Evolutionary conservation across 345 rosid genomes (phyloP).

Genomic region (Salix viminalis): DNA sequence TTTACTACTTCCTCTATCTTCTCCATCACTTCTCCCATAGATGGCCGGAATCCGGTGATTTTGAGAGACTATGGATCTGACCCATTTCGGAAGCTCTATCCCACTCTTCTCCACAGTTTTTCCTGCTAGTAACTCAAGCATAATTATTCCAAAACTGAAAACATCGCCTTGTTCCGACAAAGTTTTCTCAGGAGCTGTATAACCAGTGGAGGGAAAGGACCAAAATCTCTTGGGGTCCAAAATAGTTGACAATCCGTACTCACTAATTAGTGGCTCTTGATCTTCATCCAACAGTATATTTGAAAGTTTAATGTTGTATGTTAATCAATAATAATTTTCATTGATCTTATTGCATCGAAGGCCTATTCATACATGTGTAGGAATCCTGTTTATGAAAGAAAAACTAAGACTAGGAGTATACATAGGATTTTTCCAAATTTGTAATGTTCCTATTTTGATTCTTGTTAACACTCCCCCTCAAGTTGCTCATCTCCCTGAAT

Average conservation of each 20-base stretch:
- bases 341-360: too few species aligned
- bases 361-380: too few species aligned
- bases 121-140: slow-evolving; percentile 51
- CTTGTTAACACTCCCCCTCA: too few species aligned
- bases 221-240: slow-evolving; percentile 24
- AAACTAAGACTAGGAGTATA: too few species aligned
- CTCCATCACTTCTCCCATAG: slow-evolving; percentile 36
- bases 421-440: too few species aligned
- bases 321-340: too few species aligned
- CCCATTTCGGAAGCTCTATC: slow-evolving; percentile 65
- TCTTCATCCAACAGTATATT: slow-evolving; percentile 44
- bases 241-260: slow-evolving; percentile 37
- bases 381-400: too few species aligned
- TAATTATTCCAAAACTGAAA: slow-evolving; percentile 48
- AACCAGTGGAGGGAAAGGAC: slow-evolving; percentile 26
- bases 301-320: slow-evolving; percentile 46
- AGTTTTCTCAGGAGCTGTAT: slow-evolving; percentile 43
- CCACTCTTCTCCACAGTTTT: slow-evolving; percentile 47
- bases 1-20: slow-evolving; percentile 39
- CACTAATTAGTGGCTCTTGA: slow-evolving; percentile 45
- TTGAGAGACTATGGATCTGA: slow-evolving; percentile 42
- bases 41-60: slow-evolving; percentile 40
- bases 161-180: slow-evolving; percentile 47
- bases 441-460: too few species aligned
- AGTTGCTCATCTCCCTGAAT: too few species aligned